phyloP scores from a whole-genome alignment of 306 rosid species.

The Quercus alba region DNA sequence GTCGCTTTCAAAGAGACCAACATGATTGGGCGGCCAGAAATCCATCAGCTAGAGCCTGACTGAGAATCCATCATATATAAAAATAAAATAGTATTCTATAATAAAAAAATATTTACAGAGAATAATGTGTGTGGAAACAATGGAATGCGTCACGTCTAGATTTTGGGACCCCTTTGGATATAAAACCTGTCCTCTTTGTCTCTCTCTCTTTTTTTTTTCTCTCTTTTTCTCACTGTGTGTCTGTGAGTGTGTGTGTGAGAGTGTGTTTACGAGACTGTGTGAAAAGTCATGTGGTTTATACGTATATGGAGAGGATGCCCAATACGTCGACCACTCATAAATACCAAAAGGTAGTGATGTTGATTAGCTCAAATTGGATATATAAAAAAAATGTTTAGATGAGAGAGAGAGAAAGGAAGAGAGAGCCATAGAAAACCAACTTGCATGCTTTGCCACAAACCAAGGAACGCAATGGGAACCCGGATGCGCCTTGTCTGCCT shows the following conservation, averaged over 20 bases:
- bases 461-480: slow-evolving; percentile 31
- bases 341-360: slow-evolving; percentile 49
- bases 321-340: slow-evolving; percentile 25
- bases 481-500: slow-evolving; percentile 72
- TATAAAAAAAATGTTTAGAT: not conserved
- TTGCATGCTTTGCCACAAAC: slow-evolving; percentile 45
- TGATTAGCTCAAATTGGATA: slow-evolving; percentile 24
- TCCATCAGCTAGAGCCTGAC: slow-evolving; percentile 24
- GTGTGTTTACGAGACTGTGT: not conserved
- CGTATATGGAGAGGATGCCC: slow-evolving; percentile 7
- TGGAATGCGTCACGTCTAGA: slow-evolving; percentile 36
- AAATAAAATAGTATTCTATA: not conserved
- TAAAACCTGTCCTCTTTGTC: not conserved
- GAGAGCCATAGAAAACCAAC: slow-evolving; percentile 11
- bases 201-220: slow-evolving; percentile 13
- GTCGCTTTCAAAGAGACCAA: slow-evolving; percentile 46
- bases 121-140: slow-evolving; percentile 58
- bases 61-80: slow-evolving; percentile 29
- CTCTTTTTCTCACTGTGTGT: too few relatives aligned
- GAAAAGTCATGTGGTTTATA: slow-evolving; percentile 15
- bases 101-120: slow-evolving; percentile 26
- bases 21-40: slow-evolving; percentile 44
- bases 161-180: slow-evolving; percentile 39
- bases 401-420: not conserved
- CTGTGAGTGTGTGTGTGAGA: too few relatives aligned